Evolutionary conservation across 768 basidiomycete species (phyloP).

Genomic region (Serendipita indica): DNA sequence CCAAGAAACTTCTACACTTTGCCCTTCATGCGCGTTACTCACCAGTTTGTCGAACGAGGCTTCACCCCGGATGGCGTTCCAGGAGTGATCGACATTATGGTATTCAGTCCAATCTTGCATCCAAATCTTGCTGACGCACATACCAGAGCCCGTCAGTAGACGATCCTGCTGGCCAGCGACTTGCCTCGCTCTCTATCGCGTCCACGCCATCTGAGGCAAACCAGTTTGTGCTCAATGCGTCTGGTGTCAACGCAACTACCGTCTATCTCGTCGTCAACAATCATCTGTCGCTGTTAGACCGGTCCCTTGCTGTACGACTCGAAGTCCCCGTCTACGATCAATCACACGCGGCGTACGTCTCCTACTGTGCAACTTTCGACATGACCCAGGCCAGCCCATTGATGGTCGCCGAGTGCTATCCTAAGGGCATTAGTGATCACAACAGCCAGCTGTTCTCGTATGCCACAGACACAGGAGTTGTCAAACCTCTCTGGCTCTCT

Average conservation of each 20-base stretch:
- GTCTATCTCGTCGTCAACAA: slow-evolving; percentile 27
- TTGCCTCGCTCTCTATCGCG: slow-evolving; percentile 28
- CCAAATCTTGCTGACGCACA: slow-evolving; percentile 15
- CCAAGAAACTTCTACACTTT: no score
- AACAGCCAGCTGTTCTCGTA: slow-evolving; percentile 48
- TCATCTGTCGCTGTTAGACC: slow-evolving; percentile 10
- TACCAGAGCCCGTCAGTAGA: slow-evolving; percentile 24
- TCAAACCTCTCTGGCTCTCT: slow-evolving; percentile 39
- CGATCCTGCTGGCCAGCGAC: slow-evolving; percentile 22
- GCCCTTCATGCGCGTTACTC: no score
- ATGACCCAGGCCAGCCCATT: slow-evolving; percentile 38
- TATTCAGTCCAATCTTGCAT: slow-evolving; percentile 22
- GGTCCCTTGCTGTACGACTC: slow-evolving; percentile 26
- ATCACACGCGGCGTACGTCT: slow-evolving; percentile 22
- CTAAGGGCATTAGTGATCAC: slow-evolving; percentile 15
- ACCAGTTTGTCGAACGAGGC: no score
- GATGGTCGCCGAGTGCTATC: slow-evolving; percentile 32
- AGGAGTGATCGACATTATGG: slow-evolving; percentile 38
- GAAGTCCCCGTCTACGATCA: slow-evolving; percentile 31
- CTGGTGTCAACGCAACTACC: slow-evolving; percentile 31
- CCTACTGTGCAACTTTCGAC: slow-evolving; percentile 50
- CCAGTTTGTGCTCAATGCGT: slow-evolving; percentile 34
- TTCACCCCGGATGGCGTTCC: slow-evolving; percentile 19
- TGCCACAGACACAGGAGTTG: slow-evolving; percentile 29
- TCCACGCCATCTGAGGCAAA: slow-evolving; percentile 18